Percentiles rank a stretch among this genome's conserved stretches.
Evolutionary conservation across 495 filamentous ascomycete species (phyloP).

Genomic region (Penicillium waksmanii): DNA sequence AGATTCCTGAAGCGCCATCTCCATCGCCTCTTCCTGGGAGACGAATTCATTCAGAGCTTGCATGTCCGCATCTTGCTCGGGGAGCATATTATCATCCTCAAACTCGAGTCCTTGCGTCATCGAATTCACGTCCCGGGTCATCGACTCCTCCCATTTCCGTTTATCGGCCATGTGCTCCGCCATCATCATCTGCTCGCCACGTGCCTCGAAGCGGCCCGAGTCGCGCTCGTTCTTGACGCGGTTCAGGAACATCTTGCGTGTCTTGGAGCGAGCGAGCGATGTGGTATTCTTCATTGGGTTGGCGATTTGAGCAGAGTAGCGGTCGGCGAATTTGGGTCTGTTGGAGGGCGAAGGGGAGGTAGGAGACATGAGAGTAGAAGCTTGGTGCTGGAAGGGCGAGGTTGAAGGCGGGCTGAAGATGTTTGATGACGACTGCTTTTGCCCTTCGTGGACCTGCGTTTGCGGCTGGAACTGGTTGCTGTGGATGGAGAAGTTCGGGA

Average conservation of each 20-base stretch:
- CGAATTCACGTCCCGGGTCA: constrained; percentile 39
- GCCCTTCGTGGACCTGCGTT: neutral
- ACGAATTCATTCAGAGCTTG: constrained; percentile 40
- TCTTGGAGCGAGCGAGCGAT: constrained; percentile 34
- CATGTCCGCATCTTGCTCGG: constrained; percentile 41
- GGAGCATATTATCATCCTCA: constrained; percentile 37
- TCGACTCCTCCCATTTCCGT: constrained; percentile 52
- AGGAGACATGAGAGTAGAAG: constrained; percentile 13
- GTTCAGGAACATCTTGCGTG: constrained; percentile 69
- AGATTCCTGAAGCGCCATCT: constrained; percentile 25
- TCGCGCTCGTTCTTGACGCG: constrained; percentile 75
- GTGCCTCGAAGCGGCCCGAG: constrained; percentile 65
- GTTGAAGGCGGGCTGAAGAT: constrained; percentile 15
- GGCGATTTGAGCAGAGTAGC: constrained; percentile 32
- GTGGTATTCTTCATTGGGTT: constrained; percentile 32
- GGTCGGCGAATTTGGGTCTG: constrained; percentile 34
- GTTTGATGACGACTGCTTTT: constrained; percentile 8
- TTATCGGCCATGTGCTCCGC: constrained; percentile 53
- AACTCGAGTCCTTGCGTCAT: constrained; percentile 30
- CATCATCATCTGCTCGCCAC: constrained; percentile 74
- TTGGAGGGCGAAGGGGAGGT: constrained; percentile 17
- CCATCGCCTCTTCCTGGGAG: constrained; percentile 36
- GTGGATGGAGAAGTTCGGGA: constrained; percentile 23
- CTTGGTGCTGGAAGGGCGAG: constrained; percentile 8
- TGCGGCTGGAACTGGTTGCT: constrained; percentile 13